These are phyloP conservation scores for Saccharomycopsis schoenii DNA, from an alignment of 805 yeast species.

Conservation along the genomic window DNA sequence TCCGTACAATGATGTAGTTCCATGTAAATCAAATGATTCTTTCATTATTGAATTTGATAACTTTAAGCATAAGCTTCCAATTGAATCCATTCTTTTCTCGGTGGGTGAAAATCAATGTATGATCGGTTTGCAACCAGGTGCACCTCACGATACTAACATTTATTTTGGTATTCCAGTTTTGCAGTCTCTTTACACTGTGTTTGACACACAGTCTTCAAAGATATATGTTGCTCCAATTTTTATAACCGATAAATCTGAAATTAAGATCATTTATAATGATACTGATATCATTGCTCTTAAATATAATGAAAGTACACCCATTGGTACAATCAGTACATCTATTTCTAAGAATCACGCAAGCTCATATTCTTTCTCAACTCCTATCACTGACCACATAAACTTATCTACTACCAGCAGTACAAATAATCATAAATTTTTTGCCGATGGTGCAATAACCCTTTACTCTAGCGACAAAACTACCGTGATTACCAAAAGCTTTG, in stretches of 20 bases:
- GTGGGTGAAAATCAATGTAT: constrained; percentile 5
- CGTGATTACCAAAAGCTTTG: too few species aligned
- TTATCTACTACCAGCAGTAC: too few species aligned
- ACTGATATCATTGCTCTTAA: background rate
- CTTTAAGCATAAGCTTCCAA: constrained; percentile 2
- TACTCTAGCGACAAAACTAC: too few species aligned
- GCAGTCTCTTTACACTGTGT: constrained; percentile 11
- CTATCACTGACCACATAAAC: too few species aligned
- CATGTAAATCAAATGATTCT: constrained; percentile 11
- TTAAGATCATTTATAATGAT: constrained; percentile 1
- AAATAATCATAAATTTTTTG: too few species aligned
- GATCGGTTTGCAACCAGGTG: constrained; percentile 2
- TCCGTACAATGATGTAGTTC: background rate
- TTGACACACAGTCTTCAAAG: constrained; percentile 9
- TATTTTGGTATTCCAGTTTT: constrained; percentile 11
- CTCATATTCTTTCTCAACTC: too few species aligned
- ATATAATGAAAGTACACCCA: background rate
- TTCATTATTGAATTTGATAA: constrained; percentile 5
- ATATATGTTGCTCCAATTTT: constrained; percentile 12
- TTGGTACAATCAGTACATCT: background rate
- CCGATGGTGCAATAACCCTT: too few species aligned
- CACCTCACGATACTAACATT: background rate
- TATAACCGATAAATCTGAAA: background rate
- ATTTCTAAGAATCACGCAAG: background rate
- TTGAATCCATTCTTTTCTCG: constrained; percentile 7